Conservation (phyloP, 495 filamentous ascomycete genomes). For the Tuber borchii region DNA sequence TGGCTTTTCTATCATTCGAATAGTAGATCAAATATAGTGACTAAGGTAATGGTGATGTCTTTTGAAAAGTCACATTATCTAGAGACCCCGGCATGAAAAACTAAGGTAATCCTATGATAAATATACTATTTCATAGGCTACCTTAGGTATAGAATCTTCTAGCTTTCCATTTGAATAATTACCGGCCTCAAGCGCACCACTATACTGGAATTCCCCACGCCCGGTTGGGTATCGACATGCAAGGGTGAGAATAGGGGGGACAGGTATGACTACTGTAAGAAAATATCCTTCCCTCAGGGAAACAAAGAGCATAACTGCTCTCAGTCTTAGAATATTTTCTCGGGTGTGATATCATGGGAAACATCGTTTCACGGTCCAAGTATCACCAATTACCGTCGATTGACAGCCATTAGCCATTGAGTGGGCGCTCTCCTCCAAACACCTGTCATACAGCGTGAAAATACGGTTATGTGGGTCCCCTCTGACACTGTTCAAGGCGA, state of each 20-base stretch:
- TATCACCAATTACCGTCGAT: not conserved
- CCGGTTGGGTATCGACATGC: not conserved
- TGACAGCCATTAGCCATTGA: not conserved
- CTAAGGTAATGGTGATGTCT: not conserved
- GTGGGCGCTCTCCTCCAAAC: not conserved
- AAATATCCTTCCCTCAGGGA: not conserved
- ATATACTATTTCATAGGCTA: not conserved
- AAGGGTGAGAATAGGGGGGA: not conserved
- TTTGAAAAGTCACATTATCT: not conserved
- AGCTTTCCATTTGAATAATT: not conserved
- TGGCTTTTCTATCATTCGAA: not conserved
- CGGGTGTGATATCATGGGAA: not conserved
- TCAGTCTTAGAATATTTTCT: not conserved
- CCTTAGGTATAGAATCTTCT: not conserved
- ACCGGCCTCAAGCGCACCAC: not conserved
- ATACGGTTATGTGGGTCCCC: conserved; percentile 21
- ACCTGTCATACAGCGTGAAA: not conserved
- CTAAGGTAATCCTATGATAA: not conserved
- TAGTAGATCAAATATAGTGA: not conserved
- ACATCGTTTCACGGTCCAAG: not conserved
- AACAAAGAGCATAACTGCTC: not conserved
- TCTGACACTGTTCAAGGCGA: conserved; percentile 38
- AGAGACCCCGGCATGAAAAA: not conserved
- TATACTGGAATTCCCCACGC: not conserved
- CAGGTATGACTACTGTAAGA: not conserved